Percentiles rank a stretch among this genome's conserved stretches.
phyloP scores from a whole-genome alignment of 495 filamentous ascomycete species.

The Penicillium simplicissimum region DNA sequence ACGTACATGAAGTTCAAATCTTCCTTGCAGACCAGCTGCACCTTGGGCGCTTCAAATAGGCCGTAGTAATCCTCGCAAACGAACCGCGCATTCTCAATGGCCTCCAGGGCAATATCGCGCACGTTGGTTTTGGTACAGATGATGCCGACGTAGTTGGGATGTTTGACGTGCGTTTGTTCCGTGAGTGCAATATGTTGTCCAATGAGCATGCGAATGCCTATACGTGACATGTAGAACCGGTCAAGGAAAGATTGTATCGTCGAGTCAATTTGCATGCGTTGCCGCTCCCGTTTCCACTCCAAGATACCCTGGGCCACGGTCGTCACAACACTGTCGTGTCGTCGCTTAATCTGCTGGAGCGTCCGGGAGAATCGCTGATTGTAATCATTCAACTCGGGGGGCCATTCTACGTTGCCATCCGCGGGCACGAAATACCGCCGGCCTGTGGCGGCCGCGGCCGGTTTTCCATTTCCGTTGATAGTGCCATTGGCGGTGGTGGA shows the following conservation, averaged over 20 bases:
- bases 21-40: slow-evolving; percentile 92
- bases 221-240: slow-evolving; percentile 99
- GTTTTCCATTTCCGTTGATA: slow-evolving; percentile 50
- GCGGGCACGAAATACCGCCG: slow-evolving; percentile 89
- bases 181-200: slow-evolving; percentile 97
- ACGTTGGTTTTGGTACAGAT: slow-evolving; percentile 99
- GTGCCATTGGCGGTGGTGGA: slow-evolving; percentile 47
- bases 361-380: slow-evolving; percentile 85
- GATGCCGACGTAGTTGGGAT: slow-evolving; percentile 94
- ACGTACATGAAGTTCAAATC: slow-evolving; percentile 99
- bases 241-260: slow-evolving; percentile 96
- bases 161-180: slow-evolving; percentile 81
- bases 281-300: slow-evolving; percentile 94
- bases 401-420: slow-evolving; percentile 88
- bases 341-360: slow-evolving; percentile 87
- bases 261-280: slow-evolving; percentile 97
- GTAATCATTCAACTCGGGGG: slow-evolving; percentile 90
- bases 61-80: slow-evolving; percentile 99
- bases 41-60: slow-evolving; percentile 93
- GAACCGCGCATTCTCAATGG: slow-evolving; percentile 96
- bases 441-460: slow-evolving; percentile 37
- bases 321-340: slow-evolving; percentile 96
- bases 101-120: slow-evolving; percentile 90
- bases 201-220: slow-evolving; percentile 98
- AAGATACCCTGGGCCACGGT: slow-evolving; percentile 93